These are phyloP conservation scores for Ogataea pignaliae DNA, from an alignment of 805 yeast species.

Conservation along the genomic window DNA sequence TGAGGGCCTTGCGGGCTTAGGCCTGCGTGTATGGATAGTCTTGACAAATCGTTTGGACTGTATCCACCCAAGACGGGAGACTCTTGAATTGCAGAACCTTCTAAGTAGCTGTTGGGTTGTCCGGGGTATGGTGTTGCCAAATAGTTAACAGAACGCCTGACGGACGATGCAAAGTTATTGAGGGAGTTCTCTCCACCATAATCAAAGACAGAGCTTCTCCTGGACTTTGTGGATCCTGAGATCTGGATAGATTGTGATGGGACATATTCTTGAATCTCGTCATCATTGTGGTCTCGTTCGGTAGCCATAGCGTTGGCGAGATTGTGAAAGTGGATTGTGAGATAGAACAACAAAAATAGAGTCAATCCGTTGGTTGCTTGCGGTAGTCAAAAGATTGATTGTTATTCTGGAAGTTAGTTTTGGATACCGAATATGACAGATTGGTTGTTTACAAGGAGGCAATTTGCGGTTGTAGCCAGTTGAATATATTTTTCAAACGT, in stretches of 20 bases:
- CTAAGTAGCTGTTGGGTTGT: not conserved
- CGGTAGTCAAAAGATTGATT: too few species aligned
- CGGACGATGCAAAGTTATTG: slow-evolving; percentile 33
- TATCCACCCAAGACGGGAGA: not conserved
- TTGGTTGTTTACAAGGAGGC: too few species aligned
- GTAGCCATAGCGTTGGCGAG: too few species aligned
- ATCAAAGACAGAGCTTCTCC: slow-evolving; percentile 33
- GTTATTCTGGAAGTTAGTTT: too few species aligned
- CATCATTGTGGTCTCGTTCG: too few species aligned
- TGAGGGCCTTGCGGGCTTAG: not conserved
- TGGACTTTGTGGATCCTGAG: slow-evolving; percentile 6
- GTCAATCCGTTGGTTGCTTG: too few species aligned
- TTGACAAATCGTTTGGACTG: not conserved
- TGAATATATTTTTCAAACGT: too few species aligned
- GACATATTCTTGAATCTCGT: not conserved
- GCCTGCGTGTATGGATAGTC: not conserved
- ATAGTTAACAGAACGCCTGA: slow-evolving; percentile 28
- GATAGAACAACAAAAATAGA: too few species aligned
- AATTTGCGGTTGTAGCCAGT: too few species aligned
- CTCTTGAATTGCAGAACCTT: not conserved
- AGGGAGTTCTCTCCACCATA: slow-evolving; percentile 34
- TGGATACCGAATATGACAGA: too few species aligned
- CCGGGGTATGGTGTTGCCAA: slow-evolving; percentile 18
- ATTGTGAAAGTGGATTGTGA: too few species aligned
- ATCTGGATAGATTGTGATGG: not conserved